Base-by-base conservation (phyloP, 2,329 filamentous ascomycete species). In the Neonectria magnoliae region DNA sequence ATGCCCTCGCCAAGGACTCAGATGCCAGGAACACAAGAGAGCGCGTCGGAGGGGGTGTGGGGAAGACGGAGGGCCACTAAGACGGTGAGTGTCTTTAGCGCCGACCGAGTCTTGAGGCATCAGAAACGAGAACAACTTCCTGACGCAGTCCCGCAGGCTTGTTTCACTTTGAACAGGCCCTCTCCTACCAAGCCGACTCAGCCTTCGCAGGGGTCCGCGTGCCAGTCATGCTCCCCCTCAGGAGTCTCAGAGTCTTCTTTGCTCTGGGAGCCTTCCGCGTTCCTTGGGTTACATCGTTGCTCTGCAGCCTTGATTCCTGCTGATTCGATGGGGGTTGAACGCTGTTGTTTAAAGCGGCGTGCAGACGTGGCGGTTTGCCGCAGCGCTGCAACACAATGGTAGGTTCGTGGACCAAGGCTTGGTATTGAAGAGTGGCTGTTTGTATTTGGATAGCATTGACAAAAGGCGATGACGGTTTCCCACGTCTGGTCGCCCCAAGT, bases 71-170 rank as follows among this genome's bases (percentile, higher is more conserved):
- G 33, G 51, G 45, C 62, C 65, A 65, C 64, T 73, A 60, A 20
- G 66, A 72, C 47, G 41, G 67, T 73, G 72, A 66, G 68, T 71
- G 67, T 72, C 72, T 65, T 75, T 81, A 79, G 78, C 76, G 73
- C 71, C 71, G 73, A 74, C 73, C 68, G 36, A 57, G 44, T 70
- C 66, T 77, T 68, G 72, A 71, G 60, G 65, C 60, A 62, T 62
- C 67, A 60, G 60, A 74, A 75, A 75, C 70, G 74, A 78, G 75
- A 70, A 77, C 75, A 76, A 76, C 67, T 45, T 78, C 81, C 81
- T 83, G 81, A 84, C 78, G 83, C 81, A 83, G 62, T 81, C 81
- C 81, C 75, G 80, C 82, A 83, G 81, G 79, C 79, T 75, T 73
- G 83, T 85, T 85, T 85, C 83, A 84, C 67, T 72, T 78, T 80